A percentile compares a stretch with the other conserved stretches of the same genome.
phyloP scores from a whole-genome alignment of 768 basidiomycete genomes.

The Boletus subcaerulescens region DNA sequence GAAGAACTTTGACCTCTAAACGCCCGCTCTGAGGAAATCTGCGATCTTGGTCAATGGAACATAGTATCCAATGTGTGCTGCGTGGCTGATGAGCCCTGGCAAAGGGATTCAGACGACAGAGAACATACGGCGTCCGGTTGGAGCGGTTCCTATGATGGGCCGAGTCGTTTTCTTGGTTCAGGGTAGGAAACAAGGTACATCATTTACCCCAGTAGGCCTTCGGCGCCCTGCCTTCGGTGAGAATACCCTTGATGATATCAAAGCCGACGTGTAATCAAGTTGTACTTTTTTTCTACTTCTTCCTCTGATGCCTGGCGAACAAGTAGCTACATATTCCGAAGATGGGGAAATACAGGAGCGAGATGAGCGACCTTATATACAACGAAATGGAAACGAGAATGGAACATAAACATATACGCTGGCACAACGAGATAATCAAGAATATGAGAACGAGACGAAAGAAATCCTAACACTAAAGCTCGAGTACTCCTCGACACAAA shows the following conservation, averaged over 20 bases:
- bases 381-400: too few species aligned
- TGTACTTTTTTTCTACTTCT: conserved; percentile 46
- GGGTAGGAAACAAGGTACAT: conserved; percentile 17
- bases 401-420: too few species aligned
- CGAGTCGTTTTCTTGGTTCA: not conserved
- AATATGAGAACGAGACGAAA: too few species aligned
- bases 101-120: too few species aligned
- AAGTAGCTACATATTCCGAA: too few species aligned
- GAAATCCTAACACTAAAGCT: too few species aligned
- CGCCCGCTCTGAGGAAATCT: conserved; percentile 90
- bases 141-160: conserved; percentile 69
- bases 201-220: conserved; percentile 96
- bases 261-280: conserved; percentile 80
- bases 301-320: too few species aligned
- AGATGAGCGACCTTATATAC: too few species aligned
- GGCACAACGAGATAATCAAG: too few species aligned
- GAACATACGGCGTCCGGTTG: conserved; percentile 66
- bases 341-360: too few species aligned
- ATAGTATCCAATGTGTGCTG: conserved; percentile 87
- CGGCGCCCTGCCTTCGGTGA: conserved; percentile 70
- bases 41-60: conserved; percentile 93
- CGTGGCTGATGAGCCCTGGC: too few species aligned
- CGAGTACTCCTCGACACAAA: not conserved
- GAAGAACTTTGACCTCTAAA: conserved; percentile 79
- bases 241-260: conserved; percentile 79